Evolutionary conservation across 2,329 filamentous ascomycete species (phyloP).

Genomic region (Arthrobotrys musiformis): DNA sequence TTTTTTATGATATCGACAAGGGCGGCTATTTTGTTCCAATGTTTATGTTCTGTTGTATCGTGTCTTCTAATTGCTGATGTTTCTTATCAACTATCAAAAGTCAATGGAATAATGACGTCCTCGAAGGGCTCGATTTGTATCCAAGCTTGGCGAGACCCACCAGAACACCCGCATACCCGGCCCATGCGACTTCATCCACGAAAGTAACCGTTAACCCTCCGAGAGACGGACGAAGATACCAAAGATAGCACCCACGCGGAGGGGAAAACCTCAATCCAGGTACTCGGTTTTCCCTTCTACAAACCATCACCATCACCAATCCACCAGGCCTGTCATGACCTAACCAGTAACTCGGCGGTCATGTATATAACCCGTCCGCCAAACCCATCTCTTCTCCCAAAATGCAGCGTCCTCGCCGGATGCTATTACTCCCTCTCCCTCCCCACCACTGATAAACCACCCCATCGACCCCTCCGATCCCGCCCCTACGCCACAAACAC

Average conservation of each 20-base stretch:
- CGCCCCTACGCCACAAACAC: conserved; percentile 24
- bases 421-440: neutral
- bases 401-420: conserved; percentile 37
- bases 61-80: neutral
- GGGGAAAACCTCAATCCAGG: neutral
- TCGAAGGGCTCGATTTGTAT: neutral
- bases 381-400: conserved; percentile 22
- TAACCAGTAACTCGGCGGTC: conserved; percentile 17
- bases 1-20: conserved; percentile 6
- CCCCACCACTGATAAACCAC: neutral
- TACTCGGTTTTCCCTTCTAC: no score
- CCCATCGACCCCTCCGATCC: neutral
- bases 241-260: neutral
- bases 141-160: conserved; percentile 3
- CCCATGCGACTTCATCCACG: conserved; percentile 2
- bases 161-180: neutral
- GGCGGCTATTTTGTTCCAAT: conserved; percentile 10
- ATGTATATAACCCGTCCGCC: conserved; percentile 48
- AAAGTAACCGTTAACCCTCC: neutral
- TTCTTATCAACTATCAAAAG: conserved; percentile 9
- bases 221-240: no score
- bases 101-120: conserved; percentile 23
- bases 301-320: neutral
- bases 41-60: neutral
- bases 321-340: conserved; percentile 34